Base-by-base conservation (phyloP, 495 filamentous ascomycete species). In the Penicillium turbatum region DNA sequence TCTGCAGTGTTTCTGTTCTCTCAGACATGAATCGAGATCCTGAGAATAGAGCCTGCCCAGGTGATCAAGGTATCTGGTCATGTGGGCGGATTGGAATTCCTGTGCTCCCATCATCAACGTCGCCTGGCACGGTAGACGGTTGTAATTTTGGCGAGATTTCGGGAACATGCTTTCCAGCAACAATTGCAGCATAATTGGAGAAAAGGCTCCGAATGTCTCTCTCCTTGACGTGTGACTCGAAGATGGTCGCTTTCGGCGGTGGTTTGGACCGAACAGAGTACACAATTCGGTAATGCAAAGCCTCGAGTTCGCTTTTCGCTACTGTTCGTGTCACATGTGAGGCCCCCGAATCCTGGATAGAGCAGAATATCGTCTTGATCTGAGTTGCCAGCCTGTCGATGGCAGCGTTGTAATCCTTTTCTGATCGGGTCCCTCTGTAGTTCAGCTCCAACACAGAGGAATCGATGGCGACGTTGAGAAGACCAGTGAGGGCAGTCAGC, bases 391-490 rank as follows among this genome's bases (percentile, higher is more conserved):
- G 72, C 8, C 59, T 62, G 64, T 96, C 92, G 48, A 96, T 72
- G 2, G 82, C 74, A 5, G 66, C 62, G 60, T 96, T 85, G 71
- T 89, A 93, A 42, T 77, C 71, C 9, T 54, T 68, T 21, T 79
- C 76, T 1, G 71, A 60, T 26, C 72, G 64, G 17, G 55, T 67
- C 34, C 65, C 56, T 10, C 49, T 32, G 24, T 75, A 69, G 4
- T 48, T 52, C 13, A 66, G 36, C 34, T 64, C 67, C 13, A 53
- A 55, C 51, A 66, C 75, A 17, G 84, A 86, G 34, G 82, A 79
- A 60, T 88, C 89, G 26, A 96, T 76, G 24, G 80, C 85, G 17
- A 90, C 80, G 61, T 90, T 83, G 6, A 97, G 76, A 46, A 95
- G 77, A 12, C 74, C 71, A 2, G 85, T 73, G 13, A 84, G 73